Evolutionary conservation across 192 early-diverging fungal genomes (phyloP).

Genomic region (Cetraspora pellucida): DNA sequence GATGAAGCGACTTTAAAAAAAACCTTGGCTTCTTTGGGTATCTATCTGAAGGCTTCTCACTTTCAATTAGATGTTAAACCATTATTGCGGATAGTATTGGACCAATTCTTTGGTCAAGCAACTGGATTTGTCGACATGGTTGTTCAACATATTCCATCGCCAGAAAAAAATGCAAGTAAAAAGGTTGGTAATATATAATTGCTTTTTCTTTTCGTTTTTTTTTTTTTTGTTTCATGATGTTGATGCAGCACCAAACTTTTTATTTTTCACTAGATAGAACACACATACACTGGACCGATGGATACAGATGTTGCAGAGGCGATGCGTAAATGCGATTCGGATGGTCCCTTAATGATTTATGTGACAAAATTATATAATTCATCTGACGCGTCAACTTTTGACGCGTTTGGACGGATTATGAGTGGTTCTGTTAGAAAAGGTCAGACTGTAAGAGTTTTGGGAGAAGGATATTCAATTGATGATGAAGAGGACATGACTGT

Average conservation of each 20-base stretch:
- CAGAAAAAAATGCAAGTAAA: slow-evolving; percentile 69
- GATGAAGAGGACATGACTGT: slow-evolving; percentile 98
- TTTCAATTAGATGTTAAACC: slow-evolving; percentile 83
- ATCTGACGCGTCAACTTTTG: slow-evolving; percentile 82
- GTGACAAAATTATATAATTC: slow-evolving; percentile 91
- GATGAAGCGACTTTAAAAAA: slow-evolving; percentile 69
- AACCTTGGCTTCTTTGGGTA: slow-evolving; percentile 77
- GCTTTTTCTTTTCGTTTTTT: too few species aligned
- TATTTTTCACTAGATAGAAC: slow-evolving; percentile 45
- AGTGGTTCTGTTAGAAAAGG: slow-evolving; percentile 81
- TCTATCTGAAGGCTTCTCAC: slow-evolving; percentile 77
- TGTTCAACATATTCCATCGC: slow-evolving; percentile 75
- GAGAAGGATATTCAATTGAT: slow-evolving; percentile 86
- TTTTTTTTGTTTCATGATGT: not conserved
- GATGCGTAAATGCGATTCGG: slow-evolving; percentile 81
- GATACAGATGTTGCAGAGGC: slow-evolving; percentile 59
- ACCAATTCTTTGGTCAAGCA: slow-evolving; percentile 89
- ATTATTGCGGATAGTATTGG: slow-evolving; percentile 78
- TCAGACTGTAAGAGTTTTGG: slow-evolving; percentile 85
- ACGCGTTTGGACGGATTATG: slow-evolving; percentile 93
- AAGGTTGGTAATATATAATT: slow-evolving; percentile 42
- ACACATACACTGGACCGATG: slow-evolving; percentile 65
- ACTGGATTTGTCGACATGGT: slow-evolving; percentile 93
- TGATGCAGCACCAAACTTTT: not conserved
- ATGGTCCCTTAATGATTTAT: slow-evolving; percentile 92